Base-by-base conservation (phyloP, 345 rosid genomes). In the Theobroma cacao region DNA sequence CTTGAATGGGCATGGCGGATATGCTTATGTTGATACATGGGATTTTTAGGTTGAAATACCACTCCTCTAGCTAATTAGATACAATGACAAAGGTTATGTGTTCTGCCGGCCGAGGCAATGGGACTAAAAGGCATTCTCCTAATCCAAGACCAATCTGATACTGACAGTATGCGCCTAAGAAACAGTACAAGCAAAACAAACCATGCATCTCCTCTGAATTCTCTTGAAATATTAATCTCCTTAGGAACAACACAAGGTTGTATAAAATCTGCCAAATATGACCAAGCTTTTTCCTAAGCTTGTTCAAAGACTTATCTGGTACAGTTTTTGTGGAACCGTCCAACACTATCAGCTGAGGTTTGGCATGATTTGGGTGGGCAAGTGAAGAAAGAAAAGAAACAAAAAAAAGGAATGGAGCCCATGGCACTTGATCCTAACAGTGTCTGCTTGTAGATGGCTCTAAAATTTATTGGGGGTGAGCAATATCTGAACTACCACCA, bases 401-500 rank as follows among this genome's bases (percentile, higher is more conserved):
- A 15, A 14, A 30, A 45, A 30, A 6, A 30, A 48, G 38, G 53
- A 48, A 30, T 47, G 53, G 66, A 74, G 53, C 38, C 53, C 38
- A 74, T 58, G 52, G 28, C 0, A 33, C 2, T 50, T n/a, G 22
- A 47, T 64, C 72, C 20, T 26, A 47, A 30, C 47, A 38, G 17
- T 74, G 12, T 17, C 33, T 33, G 22, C 20, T 15, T 53, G 28
- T 78, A 20, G 43, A 70, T 17, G 72, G 36, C 64, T 28, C 33
- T 45, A 38, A 65, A 61, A 70, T 60, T 68, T 68, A 36, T 74
- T 77, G 47, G 78, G 38, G 22, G 40, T 66, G 73, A 72, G 43
- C 24, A n/a, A 69, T 24, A 77, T 56, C 65, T 76, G 59, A 79
- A 75, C 79, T 34, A 79, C 83, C 77, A 41, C 74, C 67, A 24